Evolutionary conservation across 805 yeast genomes (phyloP).

Genomic region (Myxozyma mucilagina): DNA sequence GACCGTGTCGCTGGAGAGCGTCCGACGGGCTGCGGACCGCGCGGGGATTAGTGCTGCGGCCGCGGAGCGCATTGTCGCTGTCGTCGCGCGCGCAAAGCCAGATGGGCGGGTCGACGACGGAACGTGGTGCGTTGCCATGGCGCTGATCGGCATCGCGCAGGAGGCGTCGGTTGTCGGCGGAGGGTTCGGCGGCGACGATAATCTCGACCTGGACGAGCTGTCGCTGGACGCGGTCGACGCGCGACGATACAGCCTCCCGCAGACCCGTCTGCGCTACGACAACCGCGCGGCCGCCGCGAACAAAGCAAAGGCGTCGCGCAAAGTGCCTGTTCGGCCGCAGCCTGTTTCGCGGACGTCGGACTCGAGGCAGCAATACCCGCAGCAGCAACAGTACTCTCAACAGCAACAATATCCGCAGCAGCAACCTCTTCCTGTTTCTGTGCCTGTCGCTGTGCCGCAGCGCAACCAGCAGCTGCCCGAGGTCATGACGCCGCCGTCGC

Average conservation of each 20-base stretch:
- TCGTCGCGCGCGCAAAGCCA: slow-evolving; percentile 29
- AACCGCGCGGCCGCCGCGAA: not conserved
- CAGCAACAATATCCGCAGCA: too few relatives aligned
- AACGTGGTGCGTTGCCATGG: slow-evolving; percentile 40
- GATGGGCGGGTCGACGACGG: slow-evolving; percentile 34
- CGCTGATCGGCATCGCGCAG: slow-evolving; percentile 41
- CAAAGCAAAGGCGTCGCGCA: too few relatives aligned
- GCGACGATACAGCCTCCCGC: slow-evolving; percentile 24
- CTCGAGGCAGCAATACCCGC: too few relatives aligned
- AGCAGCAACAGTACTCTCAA: too few relatives aligned
- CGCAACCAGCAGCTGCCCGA: slow-evolving; percentile 22
- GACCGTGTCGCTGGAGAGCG: slow-evolving; percentile 20
- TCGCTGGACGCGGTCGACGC: slow-evolving; percentile 37
- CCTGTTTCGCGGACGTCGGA: too few relatives aligned
- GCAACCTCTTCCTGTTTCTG: not conserved
- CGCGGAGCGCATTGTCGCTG: slow-evolving; percentile 19
- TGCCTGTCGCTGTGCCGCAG: not conserved
- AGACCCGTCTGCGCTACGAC: not conserved
- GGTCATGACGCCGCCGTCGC: slow-evolving; percentile 29
- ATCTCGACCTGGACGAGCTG: slow-evolving; percentile 36
- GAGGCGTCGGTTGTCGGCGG: not conserved
- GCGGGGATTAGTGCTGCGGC: slow-evolving; percentile 23
- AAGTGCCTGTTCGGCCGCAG: too few relatives aligned
- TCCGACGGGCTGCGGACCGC: slow-evolving; percentile 28
- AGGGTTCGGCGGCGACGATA: too few relatives aligned